A percentile compares a stretch with the other conserved stretches of the same genome.
These are phyloP conservation scores for Boeremia exigua DNA, from an alignment of 2,329 filamentous ascomycete species.

Conservation along the genomic window DNA sequence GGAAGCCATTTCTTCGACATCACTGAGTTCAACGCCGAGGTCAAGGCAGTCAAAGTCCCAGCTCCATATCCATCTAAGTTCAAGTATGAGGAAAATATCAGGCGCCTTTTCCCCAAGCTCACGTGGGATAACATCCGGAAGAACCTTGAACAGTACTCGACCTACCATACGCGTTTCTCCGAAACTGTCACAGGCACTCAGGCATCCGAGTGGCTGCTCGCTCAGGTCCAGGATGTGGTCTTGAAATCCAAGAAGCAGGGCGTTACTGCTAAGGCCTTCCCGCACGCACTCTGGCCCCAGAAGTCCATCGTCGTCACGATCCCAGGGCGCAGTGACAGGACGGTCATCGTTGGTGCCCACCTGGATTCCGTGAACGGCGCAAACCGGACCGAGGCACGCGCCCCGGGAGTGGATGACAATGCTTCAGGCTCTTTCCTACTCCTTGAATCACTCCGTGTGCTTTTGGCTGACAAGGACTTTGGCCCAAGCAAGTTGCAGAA, in stretches of 20 bases:
- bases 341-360: conserved; percentile 85
- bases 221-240: conserved; percentile 74
- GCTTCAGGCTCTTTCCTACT: conserved; percentile 91
- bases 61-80: conserved; percentile 23
- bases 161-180: conserved; percentile 27
- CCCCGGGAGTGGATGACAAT: conserved; percentile 91
- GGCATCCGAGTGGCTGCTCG: conserved; percentile 83
- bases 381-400: conserved; percentile 69
- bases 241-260: conserved; percentile 70
- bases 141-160: conserved; percentile 24
- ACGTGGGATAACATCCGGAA: conserved; percentile 27
- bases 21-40: conserved; percentile 23
- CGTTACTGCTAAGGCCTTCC: conserved; percentile 61
- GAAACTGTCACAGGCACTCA: conserved; percentile 63
- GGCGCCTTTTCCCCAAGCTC: conserved; percentile 20
- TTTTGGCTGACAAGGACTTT: conserved; percentile 73
- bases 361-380: conserved; percentile 94
- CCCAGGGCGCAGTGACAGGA: conserved; percentile 80
- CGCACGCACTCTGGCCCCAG: conserved; percentile 69
- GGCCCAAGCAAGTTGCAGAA: conserved; percentile 73
- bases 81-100: conserved; percentile 20
- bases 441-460: conserved; percentile 81
- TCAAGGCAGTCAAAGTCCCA: conserved; percentile 18
- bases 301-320: conserved; percentile 88
- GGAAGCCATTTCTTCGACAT: conserved; percentile 33